A percentile compares a stretch with the other conserved stretches of the same genome.
Evolutionary conservation across 257 asterid species (phyloP).

Genomic region (Solanum megistacrolobum): DNA sequence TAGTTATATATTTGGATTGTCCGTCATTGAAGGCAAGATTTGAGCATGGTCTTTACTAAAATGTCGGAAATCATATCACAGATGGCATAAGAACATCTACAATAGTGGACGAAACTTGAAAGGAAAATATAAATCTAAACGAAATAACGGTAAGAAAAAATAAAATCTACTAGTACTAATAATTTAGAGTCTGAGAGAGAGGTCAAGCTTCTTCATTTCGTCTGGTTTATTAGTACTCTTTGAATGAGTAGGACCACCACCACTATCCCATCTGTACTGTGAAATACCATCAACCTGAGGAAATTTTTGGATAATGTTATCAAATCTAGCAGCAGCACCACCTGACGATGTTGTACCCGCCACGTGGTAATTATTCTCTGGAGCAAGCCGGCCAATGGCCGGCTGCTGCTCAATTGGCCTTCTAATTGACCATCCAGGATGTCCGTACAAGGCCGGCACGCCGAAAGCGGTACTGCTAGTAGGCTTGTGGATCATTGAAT

Average conservation of each 20-base stretch:
- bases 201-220: conserved; percentile 56
- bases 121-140: neutral
- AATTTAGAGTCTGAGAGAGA: conserved; percentile 60
- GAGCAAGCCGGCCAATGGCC: conserved; percentile 35
- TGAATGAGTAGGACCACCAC: conserved; percentile 9
- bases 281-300: conserved; percentile 22
- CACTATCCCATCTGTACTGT: conserved; percentile 31
- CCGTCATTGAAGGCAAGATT: neutral
- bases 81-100: neutral
- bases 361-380: conserved; percentile 1
- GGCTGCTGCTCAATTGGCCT: conserved; percentile 43
- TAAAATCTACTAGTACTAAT: neutral
- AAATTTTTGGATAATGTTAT: conserved; percentile 22
- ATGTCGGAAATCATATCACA: neutral
- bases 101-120: neutral
- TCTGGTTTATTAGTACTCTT: conserved; percentile 26
- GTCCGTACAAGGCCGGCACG: conserved; percentile 15
- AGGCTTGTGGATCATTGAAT: conserved; percentile 68
- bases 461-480: neutral
- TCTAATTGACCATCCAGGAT: conserved; percentile 31
- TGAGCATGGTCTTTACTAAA: neutral
- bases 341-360: conserved; percentile 13
- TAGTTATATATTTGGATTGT: neutral
- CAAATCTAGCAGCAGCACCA: conserved; percentile 48
- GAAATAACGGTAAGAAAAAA: neutral